phyloP scores from a whole-genome alignment of 2,329 filamentous ascomycete species.

The Verticillium longisporum region DNA sequence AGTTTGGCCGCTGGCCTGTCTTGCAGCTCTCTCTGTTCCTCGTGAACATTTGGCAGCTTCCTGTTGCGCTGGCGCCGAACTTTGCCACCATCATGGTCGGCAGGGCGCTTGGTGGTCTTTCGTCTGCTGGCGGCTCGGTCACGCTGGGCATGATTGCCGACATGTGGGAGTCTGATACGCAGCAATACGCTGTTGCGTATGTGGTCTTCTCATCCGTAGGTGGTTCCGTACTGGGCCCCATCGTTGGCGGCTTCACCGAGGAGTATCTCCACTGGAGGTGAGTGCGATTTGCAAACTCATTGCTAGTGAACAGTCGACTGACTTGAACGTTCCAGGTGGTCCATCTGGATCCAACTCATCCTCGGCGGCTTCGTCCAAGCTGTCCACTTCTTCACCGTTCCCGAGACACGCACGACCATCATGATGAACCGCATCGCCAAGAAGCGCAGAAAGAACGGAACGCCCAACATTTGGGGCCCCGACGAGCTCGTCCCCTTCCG shows the following conservation, averaged over 20 bases:
- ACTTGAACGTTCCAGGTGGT: constrained; percentile 33
- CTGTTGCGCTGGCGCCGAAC: constrained; percentile 66
- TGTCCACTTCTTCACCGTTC: constrained; percentile 62
- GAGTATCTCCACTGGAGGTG: constrained; percentile 60
- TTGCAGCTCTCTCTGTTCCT: constrained; percentile 66
- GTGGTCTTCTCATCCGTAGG: constrained; percentile 75
- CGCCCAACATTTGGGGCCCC: constrained; percentile 62
- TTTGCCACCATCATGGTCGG: constrained; percentile 64
- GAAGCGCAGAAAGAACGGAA: constrained; percentile 56
- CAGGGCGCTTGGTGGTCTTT: constrained; percentile 63
- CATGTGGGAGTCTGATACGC: constrained; percentile 62
- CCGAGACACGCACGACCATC: constrained; percentile 70
- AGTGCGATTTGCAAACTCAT: background rate
- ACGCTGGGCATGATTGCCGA: constrained; percentile 71
- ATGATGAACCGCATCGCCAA: constrained; percentile 77
- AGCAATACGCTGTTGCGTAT: constrained; percentile 70
- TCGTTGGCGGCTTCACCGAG: constrained; percentile 72
- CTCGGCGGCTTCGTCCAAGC: constrained; percentile 64
- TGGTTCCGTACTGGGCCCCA: constrained; percentile 68
- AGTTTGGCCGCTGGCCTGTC: constrained; percentile 70
- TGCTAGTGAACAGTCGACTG: constrained; percentile 5
- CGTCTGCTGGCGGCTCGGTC: constrained; percentile 66
- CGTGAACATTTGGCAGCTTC: constrained; percentile 72
- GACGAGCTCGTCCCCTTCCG: constrained; percentile 60
- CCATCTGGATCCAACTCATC: constrained; percentile 81